Conservation (phyloP, 176 grass and related monocot genomes). For the Musa beccarii region DNA sequence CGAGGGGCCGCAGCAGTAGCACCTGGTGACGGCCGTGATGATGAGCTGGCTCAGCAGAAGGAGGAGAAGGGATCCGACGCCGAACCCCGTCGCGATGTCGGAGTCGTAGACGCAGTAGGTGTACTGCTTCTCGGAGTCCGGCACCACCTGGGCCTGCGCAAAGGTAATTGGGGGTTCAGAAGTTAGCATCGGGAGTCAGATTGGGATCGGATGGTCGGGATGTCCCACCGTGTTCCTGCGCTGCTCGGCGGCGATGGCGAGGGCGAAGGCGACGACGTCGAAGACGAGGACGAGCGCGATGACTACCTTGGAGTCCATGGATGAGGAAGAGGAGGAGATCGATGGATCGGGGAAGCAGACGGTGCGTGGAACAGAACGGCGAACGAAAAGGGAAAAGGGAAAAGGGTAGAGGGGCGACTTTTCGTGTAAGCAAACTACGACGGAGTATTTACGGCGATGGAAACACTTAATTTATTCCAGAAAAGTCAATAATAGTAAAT, state of each 20-base stretch:
- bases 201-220: not conserved
- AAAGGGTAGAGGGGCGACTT: too few species aligned
- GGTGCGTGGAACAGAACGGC: not conserved
- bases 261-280: slow-evolving; percentile 59
- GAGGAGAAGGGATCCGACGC: slow-evolving; percentile 68
- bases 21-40: slow-evolving; percentile 50
- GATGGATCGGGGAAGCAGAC: not conserved
- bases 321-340: slow-evolving; percentile 6
- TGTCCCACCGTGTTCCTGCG: slow-evolving; percentile 46
- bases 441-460: too few species aligned
- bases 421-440: too few species aligned
- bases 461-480: too few species aligned
- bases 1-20: slow-evolving; percentile 82
- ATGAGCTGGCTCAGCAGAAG: slow-evolving; percentile 49
- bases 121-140: slow-evolving; percentile 65
- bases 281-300: slow-evolving; percentile 33
- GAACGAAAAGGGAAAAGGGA: not conserved
- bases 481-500: too few species aligned
- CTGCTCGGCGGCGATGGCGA: slow-evolving; percentile 71
- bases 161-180: not conserved
- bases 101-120: slow-evolving; percentile 74
- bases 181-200: not conserved
- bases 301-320: slow-evolving; percentile 59
- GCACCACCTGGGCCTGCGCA: slow-evolving; percentile 41
- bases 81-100: slow-evolving; percentile 75